Evolutionary conservation across 1,284 basidiomycete species (phyloP), one percentile per base, ranked within the genome.

Genomic region (Lignosus rhinocerotis): DNA sequence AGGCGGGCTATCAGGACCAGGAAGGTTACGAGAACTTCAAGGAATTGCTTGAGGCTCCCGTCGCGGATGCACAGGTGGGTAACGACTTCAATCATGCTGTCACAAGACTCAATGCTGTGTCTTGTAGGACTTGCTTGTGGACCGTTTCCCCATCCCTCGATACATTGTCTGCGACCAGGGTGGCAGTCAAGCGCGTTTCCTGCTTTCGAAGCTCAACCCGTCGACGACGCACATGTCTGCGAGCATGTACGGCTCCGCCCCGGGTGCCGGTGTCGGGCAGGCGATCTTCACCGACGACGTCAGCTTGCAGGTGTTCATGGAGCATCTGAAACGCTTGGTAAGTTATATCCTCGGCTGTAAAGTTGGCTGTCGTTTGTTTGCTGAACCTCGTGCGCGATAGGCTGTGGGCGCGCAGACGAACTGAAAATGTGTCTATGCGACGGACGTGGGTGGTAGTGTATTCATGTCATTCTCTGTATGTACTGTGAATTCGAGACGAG

Each of bases 211-310:
- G 76, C 81, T 99, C 51, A 99, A 99, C 75, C 97, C 97, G 2
- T 96, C 93, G 56, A 99, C 96, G 53, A 99, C 96, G 53, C 96
- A 99, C 75, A 96, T 97, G 88, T 90, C 89, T 21, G 86, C 88
- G 47, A 87, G 84, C 58, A 94, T 96, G 84, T 94, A 94, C 71
- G 93, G 93, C 25, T 82, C 84, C 1, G 80, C 84, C 2, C 76
- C 81, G 11, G 79, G 81, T 7, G 83, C 85, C 34, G 84, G 82
- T 44, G 74, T 82, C 1, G 96, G 96, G 3, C 92, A 94, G 72
- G 94, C 95, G 16, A 98, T 99, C 77, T 98, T 98, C 74, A 99
- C 97, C 54, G 97, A 99, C 75, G 97, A 99, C 75, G 96, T 99
- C 60, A 96, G 93, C 73, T 82, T 96, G 76, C 94, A 96, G 73